Evolutionary conservation across 1,284 basidiomycete species (phyloP).

Genomic region (Bondarzewia mesenterica): DNA sequence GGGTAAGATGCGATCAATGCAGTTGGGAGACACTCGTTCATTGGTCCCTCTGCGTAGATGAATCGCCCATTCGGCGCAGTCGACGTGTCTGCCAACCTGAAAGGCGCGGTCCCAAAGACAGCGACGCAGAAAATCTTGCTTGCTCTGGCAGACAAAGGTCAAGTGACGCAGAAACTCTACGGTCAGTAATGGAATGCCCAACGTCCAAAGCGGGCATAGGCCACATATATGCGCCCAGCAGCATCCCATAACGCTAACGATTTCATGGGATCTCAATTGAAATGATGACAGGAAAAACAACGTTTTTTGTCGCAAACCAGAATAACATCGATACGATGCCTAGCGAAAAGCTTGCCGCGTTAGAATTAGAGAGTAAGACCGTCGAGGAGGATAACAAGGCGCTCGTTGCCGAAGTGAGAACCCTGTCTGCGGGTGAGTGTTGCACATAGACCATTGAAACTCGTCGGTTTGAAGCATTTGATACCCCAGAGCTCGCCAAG

Average conservation of each 20-base stretch:
- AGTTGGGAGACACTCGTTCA: slow-evolving; percentile 1
- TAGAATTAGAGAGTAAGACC: slow-evolving; percentile 46
- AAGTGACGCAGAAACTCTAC: slow-evolving; percentile 69
- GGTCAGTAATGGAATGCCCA: slow-evolving; percentile 44
- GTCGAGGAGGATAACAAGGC: slow-evolving; percentile 56
- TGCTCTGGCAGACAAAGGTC: slow-evolving; percentile 68
- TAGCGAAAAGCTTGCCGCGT: slow-evolving; percentile 43
- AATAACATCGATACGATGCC: slow-evolving; percentile 53
- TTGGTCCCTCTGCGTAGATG: slow-evolving; percentile 37
- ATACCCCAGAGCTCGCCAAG: slow-evolving; percentile 51
- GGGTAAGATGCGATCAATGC: slow-evolving; percentile 28
- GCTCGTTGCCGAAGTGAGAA: slow-evolving; percentile 42
- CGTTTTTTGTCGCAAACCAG: slow-evolving; percentile 76
- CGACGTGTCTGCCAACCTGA: slow-evolving; percentile 82
- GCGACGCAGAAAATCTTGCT: slow-evolving; percentile 76
- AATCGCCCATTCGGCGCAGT: slow-evolving; percentile 74
- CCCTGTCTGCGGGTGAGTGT: slow-evolving; percentile 41
- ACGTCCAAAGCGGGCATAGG: not conserved
- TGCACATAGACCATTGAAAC: too few relatives aligned
- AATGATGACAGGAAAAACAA: slow-evolving; percentile 59
- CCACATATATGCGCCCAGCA: not conserved
- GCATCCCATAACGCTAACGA: too few relatives aligned
- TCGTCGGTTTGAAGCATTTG: too few relatives aligned
- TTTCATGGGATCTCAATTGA: not conserved
- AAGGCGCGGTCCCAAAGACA: slow-evolving; percentile 76